Evolutionary conservation across 2,329 filamentous ascomycete genomes (phyloP).

Genomic region (Fusarium torulosum): DNA sequence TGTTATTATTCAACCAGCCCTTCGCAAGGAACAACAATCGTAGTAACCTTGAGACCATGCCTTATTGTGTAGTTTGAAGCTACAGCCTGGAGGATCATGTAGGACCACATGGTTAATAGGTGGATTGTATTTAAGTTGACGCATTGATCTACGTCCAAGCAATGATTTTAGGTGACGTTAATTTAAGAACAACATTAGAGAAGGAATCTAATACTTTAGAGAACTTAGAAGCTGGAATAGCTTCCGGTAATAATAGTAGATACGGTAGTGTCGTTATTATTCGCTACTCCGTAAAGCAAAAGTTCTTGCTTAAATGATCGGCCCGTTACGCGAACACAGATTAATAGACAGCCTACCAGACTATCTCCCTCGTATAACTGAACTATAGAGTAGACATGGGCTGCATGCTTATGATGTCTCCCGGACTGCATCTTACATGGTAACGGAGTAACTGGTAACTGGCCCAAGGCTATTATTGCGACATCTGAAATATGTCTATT

Average conservation of each 20-base stretch:
- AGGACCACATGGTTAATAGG: no score
- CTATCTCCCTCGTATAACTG: conserved; percentile 6
- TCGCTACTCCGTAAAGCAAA: conserved; percentile 12
- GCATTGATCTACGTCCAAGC: no score
- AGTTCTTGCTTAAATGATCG: background rate
- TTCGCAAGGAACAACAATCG: background rate
- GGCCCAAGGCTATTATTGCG: background rate
- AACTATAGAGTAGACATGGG: background rate
- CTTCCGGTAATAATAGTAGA: background rate
- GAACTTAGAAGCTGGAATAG: background rate
- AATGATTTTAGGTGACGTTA: no score
- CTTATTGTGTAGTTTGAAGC: no score
- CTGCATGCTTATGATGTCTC: background rate
- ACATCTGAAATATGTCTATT: background rate
- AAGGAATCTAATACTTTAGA: no score
- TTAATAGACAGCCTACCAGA: background rate
- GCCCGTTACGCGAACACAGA: background rate
- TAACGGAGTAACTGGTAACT: background rate
- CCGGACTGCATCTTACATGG: background rate
- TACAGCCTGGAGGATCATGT: no score
- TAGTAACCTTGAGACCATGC: no score
- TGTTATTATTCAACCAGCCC: background rate
- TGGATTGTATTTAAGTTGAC: no score
- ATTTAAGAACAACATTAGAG: no score
- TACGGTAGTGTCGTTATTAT: background rate